Percentiles rank a stretch among this genome's conserved stretches.
Conservation (phyloP, 1,139 yeast genomes). For the Geotrichum histeridarum region DNA sequence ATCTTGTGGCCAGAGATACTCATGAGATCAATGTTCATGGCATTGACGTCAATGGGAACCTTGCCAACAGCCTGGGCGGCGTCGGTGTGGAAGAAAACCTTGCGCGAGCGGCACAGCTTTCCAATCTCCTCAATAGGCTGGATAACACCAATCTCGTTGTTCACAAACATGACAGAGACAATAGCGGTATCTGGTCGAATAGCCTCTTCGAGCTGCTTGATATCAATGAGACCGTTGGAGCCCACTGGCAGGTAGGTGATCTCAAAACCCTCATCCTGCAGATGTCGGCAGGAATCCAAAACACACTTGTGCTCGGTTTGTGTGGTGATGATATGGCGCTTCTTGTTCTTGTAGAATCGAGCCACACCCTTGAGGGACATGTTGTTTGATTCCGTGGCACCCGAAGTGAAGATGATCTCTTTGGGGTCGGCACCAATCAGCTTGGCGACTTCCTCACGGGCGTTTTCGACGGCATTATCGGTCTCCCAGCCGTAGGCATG, state of each 20-base stretch:
- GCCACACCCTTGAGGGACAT: constrained; percentile 95
- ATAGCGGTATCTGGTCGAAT: constrained; percentile 87
- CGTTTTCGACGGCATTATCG: constrained; percentile 81
- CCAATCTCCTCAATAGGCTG: constrained; percentile 97
- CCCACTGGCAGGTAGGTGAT: constrained; percentile 87
- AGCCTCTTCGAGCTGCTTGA: constrained; percentile 73
- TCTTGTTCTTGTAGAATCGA: constrained; percentile 81
- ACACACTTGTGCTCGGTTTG: constrained; percentile 99
- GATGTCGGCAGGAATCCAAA: constrained; percentile 85
- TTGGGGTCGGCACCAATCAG: constrained; percentile 91
- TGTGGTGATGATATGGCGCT: constrained; percentile 89
- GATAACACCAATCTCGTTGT: constrained; percentile 95
- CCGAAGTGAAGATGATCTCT: constrained; percentile 93
- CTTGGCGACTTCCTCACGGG: constrained; percentile 74
- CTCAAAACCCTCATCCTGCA: constrained; percentile 96
- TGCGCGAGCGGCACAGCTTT: constrained; percentile 71
- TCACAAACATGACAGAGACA: constrained; percentile 96
- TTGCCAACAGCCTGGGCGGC: constrained; percentile 98
- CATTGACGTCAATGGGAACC: constrained; percentile 86
- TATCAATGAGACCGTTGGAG: constrained; percentile 69
- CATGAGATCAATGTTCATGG: constrained; percentile 85
- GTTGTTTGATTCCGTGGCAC: constrained; percentile 96
- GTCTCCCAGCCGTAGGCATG: constrained; percentile 99
- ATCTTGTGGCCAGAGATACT: constrained; percentile 94
- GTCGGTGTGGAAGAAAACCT: constrained; percentile 96